Evolutionary conservation across 306 rosid species (phyloP), one percentile per base, ranked within the genome.

Genomic region (Acacia crassicarpa): DNA sequence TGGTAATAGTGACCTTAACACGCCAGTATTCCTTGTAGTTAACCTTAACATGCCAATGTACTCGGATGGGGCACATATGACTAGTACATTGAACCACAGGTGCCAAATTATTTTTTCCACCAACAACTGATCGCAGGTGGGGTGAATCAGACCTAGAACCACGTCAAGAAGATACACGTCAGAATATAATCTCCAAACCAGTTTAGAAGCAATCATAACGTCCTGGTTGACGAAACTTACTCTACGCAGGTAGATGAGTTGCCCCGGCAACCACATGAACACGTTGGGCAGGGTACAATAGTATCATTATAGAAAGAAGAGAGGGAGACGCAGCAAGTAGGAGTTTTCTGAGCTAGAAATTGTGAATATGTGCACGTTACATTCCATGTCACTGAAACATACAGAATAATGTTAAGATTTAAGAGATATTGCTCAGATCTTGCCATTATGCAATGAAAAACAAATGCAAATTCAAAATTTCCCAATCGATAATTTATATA

Each of bases 11-110:
- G 80, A 95, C 78, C 89, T 95, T 95, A 77, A 88, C 98, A 0
- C 98, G 91, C 98, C 98, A 95, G 56, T 95, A 95, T 78, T 90
- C 89, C 84, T 85, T 81, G 91, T 95, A 95, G 86, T 91, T 93
- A 33, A 87, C 71, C 83, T 95, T 95, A 62, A 95, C 82, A 16
- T 95, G 98, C 98, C 98, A 95, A 85, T 95, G 98, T 82, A 95
- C 84, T 81, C 98, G 90, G 46, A 93, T 85, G 1, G 98, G 98
- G 78, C 98, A 95, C 98, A 90, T 91, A 82, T 95, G 98, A 35
- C 86, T 66, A 8, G 98, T 95, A 44, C 98, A 93, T 76, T 67
- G 94, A 83, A 94, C 94, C 84, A 90, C 74, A 81, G 98, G 97
- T 3, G 84, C 38, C 66, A 74, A 33, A 58, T 45, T 75, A 48